Base-by-base conservation (phyloP, 140 eudicot species). In the Flaveria floridana region DNA sequence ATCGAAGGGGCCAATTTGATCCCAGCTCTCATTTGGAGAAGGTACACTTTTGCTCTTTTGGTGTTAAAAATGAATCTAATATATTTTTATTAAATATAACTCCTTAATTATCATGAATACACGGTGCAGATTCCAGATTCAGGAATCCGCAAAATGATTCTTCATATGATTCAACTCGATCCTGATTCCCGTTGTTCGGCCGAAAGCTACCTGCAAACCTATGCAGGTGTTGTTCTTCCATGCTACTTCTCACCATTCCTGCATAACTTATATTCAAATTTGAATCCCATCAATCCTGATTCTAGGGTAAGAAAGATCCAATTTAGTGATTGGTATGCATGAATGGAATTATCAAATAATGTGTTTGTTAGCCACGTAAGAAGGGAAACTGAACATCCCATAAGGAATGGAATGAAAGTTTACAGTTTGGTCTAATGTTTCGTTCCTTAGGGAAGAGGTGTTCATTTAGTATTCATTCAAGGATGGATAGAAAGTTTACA, bases 1-100 rank as follows among this genome's bases (percentile, higher is more conserved):
- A 93, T 88, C 88, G 98, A 51, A 90, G 98, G 83, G 98, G 97
- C 56, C 95, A 93, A 75, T 86, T 84, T 86, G 96, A 93, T 90
- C 97, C 98, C 41, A 87, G 91, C 79, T 96, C 82, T 65, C 96
- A 87, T 84, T 84, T 90, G 63, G 98, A 93, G 72, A 93, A 90
- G 96, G 98, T 88, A 76, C 18, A 28, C 44, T 57, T 71, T 52
- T 70, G 25, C 70, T 74, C 53, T 62, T 48, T 63, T 47, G 71
- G 46, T 8, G 4, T 39, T 28, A 79, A 30, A 55, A 39, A 47
- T 25, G 2, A 12, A 10, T 28, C 42, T 57, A 34, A 37, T 41
- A 15, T n/a, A 20, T 52, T 25, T 52, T 34, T 51, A 41, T 34
- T 65, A 63, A 46, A 48, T 42, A 67, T 47, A 53, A 21, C 41